Evolutionary conservation across 495 filamentous ascomycete species (phyloP).

Genomic region (Penicillium nucicola): DNA sequence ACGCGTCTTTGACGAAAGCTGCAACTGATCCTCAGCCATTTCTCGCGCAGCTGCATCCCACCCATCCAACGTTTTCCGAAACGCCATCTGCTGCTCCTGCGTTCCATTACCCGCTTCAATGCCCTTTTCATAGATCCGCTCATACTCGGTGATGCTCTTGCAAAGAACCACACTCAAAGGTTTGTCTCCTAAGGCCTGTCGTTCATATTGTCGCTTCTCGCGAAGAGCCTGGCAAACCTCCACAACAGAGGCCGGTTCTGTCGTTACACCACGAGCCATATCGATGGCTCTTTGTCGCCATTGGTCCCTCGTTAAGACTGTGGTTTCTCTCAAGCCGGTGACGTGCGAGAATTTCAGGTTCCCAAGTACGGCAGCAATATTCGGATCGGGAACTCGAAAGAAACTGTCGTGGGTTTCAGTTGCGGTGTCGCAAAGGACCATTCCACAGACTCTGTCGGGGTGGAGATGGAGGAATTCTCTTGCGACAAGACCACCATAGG

Average conservation of each 20-base stretch:
- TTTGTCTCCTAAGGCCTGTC: conserved; percentile 23
- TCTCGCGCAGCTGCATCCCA: conserved; percentile 36
- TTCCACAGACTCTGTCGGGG: conserved; percentile 27
- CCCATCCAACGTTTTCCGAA: conserved; percentile 30
- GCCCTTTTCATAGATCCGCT: conserved; percentile 30
- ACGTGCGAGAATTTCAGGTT: conserved; percentile 29
- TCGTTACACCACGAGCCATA: conserved; percentile 25
- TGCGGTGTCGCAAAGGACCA: conserved; percentile 39
- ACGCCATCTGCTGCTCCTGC: conserved; percentile 22
- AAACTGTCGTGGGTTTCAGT: conserved; percentile 34
- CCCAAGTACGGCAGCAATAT: conserved; percentile 29
- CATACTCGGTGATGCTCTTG: conserved; percentile 27
- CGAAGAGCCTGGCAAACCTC: conserved; percentile 24
- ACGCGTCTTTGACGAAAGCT: conserved; percentile 31
- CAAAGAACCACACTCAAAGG: conserved; percentile 41
- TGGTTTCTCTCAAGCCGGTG: conserved; percentile 26
- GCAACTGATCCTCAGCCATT: conserved; percentile 45
- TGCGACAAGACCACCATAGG: conserved; percentile 50
- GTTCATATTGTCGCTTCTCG: conserved; percentile 31
- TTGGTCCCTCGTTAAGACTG: conserved; percentile 28
- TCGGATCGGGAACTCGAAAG: conserved; percentile 27
- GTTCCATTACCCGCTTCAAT: conserved; percentile 35
- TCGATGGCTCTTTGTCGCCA: conserved; percentile 35
- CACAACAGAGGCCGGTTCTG: conserved; percentile 13
- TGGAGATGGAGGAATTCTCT: conserved; percentile 43